Conservation (phyloP, 306 rosid species). For the Herpetospermum pedunculosum region DNA sequence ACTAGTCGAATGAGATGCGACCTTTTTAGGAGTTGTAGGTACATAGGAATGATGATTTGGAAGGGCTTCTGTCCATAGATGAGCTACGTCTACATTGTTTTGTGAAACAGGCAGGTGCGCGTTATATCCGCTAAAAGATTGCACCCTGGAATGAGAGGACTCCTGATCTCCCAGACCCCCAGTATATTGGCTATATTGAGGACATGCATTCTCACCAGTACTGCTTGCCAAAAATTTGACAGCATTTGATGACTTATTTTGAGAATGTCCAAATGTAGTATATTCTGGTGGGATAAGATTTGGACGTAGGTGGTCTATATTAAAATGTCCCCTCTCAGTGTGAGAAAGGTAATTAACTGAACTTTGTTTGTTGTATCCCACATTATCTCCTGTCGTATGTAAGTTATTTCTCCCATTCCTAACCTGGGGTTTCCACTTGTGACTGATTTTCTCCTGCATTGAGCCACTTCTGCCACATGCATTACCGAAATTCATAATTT, state of each 20-base stretch:
- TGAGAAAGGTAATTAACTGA: slow-evolving; percentile 39
- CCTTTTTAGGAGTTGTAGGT: slow-evolving; percentile 38
- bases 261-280: slow-evolving; percentile 40
- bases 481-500: slow-evolving; percentile 22
- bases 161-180: slow-evolving; percentile 34
- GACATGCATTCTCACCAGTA: slow-evolving; percentile 37
- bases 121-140: slow-evolving; percentile 42
- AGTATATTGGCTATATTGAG: slow-evolving; percentile 43
- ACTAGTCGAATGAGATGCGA: slow-evolving; percentile 30
- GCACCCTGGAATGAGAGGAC: slow-evolving; percentile 33
- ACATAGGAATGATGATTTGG: slow-evolving; percentile 33
- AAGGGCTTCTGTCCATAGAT: slow-evolving; percentile 43
- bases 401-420: slow-evolving; percentile 33
- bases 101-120: slow-evolving; percentile 39
- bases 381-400: slow-evolving; percentile 29
- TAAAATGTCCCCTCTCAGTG: slow-evolving; percentile 26
- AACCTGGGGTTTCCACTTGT: slow-evolving; percentile 36
- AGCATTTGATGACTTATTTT: slow-evolving; percentile 42
- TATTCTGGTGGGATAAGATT: slow-evolving; percentile 28
- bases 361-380: slow-evolving; percentile 42
- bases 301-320: slow-evolving; percentile 31
- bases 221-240: slow-evolving; percentile 37
- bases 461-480: slow-evolving; percentile 27
- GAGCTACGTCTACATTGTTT: slow-evolving; percentile 46
- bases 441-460: slow-evolving; percentile 25